Conservation (phyloP, 1,284 basidiomycete species). For the Peniophora sp. region DNA sequence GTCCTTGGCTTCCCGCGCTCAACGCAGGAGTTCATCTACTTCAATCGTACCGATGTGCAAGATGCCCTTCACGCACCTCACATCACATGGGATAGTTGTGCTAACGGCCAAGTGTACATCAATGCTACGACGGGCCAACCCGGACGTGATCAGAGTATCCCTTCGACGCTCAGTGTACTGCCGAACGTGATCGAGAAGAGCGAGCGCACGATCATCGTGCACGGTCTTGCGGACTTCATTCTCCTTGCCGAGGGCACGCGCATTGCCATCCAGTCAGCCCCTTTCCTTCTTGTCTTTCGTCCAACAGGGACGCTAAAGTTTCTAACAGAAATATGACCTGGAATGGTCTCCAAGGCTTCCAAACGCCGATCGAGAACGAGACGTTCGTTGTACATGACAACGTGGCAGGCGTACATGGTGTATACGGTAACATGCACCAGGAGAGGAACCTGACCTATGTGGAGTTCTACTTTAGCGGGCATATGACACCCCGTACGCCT, state of each 20-base stretch:
- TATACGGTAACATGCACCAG: slow-evolving; percentile 26
- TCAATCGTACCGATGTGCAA: slow-evolving; percentile 31
- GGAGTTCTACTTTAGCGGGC: slow-evolving; percentile 48
- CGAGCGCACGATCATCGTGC: slow-evolving; percentile 27
- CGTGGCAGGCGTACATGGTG: slow-evolving; percentile 13
- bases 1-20: slow-evolving; percentile 48
- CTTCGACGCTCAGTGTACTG: slow-evolving; percentile 28
- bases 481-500: slow-evolving; percentile 50
- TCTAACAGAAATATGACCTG: slow-evolving; percentile 29
- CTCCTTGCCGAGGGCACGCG: slow-evolving; percentile 49
- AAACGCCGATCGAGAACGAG: slow-evolving; percentile 27
- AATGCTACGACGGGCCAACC: slow-evolving; percentile 24
- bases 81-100: slow-evolving; percentile 42
- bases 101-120: slow-evolving; percentile 37
- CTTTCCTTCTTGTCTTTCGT: not conserved
- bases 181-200: slow-evolving; percentile 33
- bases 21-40: slow-evolving; percentile 41
- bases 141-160: slow-evolving; percentile 26
- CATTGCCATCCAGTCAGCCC: slow-evolving; percentile 49
- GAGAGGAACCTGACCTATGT: slow-evolving; percentile 33
- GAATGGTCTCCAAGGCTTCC: slow-evolving; percentile 31
- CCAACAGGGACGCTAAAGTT: too few relatives aligned
- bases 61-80: slow-evolving; percentile 53
- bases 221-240: slow-evolving; percentile 33
- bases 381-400: slow-evolving; percentile 27